phyloP scores from a whole-genome alignment of 225 moss, liverwort and hornwort genomes.

The Asterella californica region DNA sequence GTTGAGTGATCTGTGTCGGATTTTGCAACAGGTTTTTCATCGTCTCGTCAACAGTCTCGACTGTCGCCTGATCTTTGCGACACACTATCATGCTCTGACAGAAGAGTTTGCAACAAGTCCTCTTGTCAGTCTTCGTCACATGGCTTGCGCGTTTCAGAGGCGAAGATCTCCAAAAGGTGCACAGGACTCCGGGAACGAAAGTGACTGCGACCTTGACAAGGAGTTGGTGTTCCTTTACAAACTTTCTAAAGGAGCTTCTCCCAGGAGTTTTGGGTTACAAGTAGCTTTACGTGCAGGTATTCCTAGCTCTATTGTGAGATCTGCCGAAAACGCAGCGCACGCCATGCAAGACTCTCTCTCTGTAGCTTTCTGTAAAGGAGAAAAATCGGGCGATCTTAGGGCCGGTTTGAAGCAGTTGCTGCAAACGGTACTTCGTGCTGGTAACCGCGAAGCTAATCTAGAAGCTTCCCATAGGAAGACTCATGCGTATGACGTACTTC shows the following conservation, averaged over 20 bases:
- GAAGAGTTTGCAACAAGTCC: constrained; percentile 68
- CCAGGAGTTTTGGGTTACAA: constrained; percentile 86
- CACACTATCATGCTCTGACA: constrained; percentile 88
- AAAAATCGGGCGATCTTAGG: not conserved
- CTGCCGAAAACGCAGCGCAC: constrained; percentile 54
- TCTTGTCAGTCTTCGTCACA: constrained; percentile 66
- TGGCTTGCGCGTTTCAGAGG: constrained; percentile 69
- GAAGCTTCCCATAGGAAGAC: not conserved
- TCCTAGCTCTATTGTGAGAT: constrained; percentile 56
- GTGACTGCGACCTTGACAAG: constrained; percentile 43
- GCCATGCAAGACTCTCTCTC: constrained; percentile 24
- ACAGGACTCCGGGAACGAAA: constrained; percentile 5
- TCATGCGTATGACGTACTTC: constrained; percentile 1
- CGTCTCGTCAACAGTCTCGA: constrained; percentile 63
- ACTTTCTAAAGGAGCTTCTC: constrained; percentile 73
- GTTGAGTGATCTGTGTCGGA: not conserved
- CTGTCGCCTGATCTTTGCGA: constrained; percentile 86
- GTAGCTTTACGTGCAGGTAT: constrained; percentile 83
- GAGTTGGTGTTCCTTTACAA: constrained; percentile 85
- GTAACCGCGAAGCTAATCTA: not conserved
- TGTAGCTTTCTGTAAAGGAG: constrained; percentile 3
- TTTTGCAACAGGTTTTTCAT: constrained; percentile 56
- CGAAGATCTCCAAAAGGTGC: constrained; percentile 26
- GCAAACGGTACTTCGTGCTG: constrained; percentile 6
- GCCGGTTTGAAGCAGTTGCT: constrained; percentile 18